Conservation (phyloP, 345 rosid species). For the Anacardium occidentale region DNA sequence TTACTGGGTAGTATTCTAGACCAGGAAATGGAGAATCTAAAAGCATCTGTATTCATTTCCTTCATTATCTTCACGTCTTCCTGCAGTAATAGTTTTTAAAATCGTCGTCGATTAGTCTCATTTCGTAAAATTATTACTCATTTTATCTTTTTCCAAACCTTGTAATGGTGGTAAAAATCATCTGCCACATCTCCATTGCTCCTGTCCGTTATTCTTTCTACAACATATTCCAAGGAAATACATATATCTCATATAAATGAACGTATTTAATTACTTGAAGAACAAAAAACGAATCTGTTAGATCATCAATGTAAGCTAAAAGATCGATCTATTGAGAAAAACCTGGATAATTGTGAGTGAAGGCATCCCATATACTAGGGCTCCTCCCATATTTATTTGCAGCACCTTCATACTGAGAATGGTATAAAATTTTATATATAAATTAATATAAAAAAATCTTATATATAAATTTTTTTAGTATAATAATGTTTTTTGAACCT, state of each 20-base stretch:
- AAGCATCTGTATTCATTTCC: slow-evolving; percentile 49
- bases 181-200: slow-evolving; percentile 44
- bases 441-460: too few species aligned
- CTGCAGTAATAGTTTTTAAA: slow-evolving; percentile 21
- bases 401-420: slow-evolving; percentile 39
- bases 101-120: too few species aligned
- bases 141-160: slow-evolving; percentile 22
- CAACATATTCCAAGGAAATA: not conserved
- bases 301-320: too few species aligned
- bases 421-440: not conserved
- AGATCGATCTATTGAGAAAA: not conserved
- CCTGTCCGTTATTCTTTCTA: slow-evolving; percentile 38
- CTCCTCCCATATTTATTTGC: slow-evolving; percentile 34
- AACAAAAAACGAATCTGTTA: too few species aligned
- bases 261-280: too few species aligned
- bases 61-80: slow-evolving; percentile 56
- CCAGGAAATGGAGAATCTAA: slow-evolving; percentile 59
- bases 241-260: too few species aligned
- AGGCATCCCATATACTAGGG: slow-evolving; percentile 37
- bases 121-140: too few species aligned
- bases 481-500: too few species aligned
- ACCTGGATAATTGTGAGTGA: slow-evolving; percentile 40
- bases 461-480: not conserved
- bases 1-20: slow-evolving; percentile 52
- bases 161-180: slow-evolving; percentile 47